These are phyloP conservation scores for Boletus reticulatus DNA, from an alignment of 768 basidiomycete genomes.

Conservation along the genomic window DNA sequence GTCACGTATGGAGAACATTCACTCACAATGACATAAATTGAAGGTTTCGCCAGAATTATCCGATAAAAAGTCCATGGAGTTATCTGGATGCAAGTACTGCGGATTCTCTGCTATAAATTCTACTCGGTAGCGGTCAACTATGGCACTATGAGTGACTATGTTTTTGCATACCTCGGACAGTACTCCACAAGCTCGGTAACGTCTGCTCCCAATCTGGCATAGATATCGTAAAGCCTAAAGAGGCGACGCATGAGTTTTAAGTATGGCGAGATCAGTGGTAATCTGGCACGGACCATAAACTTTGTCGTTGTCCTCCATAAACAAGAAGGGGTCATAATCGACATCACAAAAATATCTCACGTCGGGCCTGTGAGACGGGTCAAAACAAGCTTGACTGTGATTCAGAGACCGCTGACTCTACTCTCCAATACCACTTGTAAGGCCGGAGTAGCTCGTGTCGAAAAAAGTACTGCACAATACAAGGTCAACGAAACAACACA, in stretches of 20 bases:
- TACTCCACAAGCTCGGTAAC: conserved; percentile 61
- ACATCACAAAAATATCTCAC: conserved; percentile 56
- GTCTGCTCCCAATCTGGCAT: conserved; percentile 65
- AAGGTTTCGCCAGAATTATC: conserved; percentile 64
- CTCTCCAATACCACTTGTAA: conserved; percentile 62
- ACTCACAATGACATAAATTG: conserved; percentile 63
- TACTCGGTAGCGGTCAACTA: conserved; percentile 39
- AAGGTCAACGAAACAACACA: conserved; percentile 3
- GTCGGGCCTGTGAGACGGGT: conserved; percentile 36
- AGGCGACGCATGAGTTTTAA: background rate
- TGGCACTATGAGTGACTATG: conserved; percentile 12
- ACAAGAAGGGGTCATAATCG: conserved; percentile 49
- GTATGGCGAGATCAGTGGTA: background rate
- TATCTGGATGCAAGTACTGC: conserved; percentile 52
- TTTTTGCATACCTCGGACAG: conserved; percentile 49
- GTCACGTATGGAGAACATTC: background rate
- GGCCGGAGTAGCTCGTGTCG: conserved; percentile 48
- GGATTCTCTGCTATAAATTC: conserved; percentile 57
- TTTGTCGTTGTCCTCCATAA: conserved; percentile 53
- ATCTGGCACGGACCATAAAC: conserved; percentile 41
- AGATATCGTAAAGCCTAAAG: conserved; percentile 57
- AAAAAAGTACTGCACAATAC: conserved; percentile 48
- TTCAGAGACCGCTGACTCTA: conserved; percentile 41
- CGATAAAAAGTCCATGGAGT: conserved; percentile 63
- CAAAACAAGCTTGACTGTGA: background rate